Percentiles rank a stretch among this genome's conserved stretches.
These are phyloP conservation scores for Microsporum audouinii DNA, from an alignment of 2,329 filamentous ascomycete species.

Conservation along the genomic window DNA sequence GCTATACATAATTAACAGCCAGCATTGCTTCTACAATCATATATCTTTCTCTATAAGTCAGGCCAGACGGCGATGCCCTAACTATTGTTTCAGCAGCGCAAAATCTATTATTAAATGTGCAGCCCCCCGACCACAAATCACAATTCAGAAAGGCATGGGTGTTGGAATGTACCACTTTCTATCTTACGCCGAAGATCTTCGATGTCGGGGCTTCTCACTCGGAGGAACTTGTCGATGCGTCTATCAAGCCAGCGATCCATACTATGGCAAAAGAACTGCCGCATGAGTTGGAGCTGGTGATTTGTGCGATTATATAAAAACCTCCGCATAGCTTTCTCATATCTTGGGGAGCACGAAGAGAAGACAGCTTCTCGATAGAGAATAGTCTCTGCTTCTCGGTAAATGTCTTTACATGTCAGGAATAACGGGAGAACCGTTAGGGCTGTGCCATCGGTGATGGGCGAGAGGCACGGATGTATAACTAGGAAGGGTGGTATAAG, in stretches of 20 bases:
- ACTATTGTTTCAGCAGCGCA: not conserved
- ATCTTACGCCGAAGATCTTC: not conserved
- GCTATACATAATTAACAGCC: too few relatives aligned
- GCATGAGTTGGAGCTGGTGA: slow-evolving; percentile 3
- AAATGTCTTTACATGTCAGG: not conserved
- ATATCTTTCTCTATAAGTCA: too few relatives aligned
- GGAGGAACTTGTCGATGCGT: not conserved
- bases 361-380: slow-evolving; percentile 3
- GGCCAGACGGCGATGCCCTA: too few relatives aligned
- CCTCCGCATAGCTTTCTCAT: not conserved
- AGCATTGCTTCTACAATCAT: too few relatives aligned
- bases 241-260: slow-evolving; percentile 2
- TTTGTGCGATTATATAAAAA: slow-evolving; percentile 1
- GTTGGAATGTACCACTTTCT: not conserved
- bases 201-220: not conserved
- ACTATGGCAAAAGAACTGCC: slow-evolving; percentile 1
- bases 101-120: not conserved
- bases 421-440: slow-evolving; percentile 1
- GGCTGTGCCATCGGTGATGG: not conserved
- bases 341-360: slow-evolving; percentile 2
- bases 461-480: not conserved
- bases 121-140: not conserved
- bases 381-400: not conserved
- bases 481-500: not conserved
- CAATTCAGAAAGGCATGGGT: slow-evolving; percentile 1